A percentile compares a stretch with the other conserved stretches of the same genome.
These are phyloP conservation scores for Trypanosoma mega DNA, from an alignment of 208 protist genomes.

Conservation along the genomic window DNA sequence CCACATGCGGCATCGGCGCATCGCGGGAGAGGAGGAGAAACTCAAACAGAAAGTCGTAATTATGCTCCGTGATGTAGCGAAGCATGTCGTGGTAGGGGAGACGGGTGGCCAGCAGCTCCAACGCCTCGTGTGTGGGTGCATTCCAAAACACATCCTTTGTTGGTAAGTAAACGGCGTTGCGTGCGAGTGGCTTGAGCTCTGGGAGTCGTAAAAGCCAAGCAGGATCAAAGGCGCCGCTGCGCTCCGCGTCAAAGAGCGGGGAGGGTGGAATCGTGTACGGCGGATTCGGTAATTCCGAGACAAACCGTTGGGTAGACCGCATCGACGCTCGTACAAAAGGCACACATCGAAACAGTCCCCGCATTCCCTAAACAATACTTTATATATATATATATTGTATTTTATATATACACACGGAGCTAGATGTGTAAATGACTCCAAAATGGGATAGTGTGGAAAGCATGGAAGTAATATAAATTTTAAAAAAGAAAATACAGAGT, in stretches of 20 bases:
- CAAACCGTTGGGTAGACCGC: background rate
- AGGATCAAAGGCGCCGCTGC: conserved; percentile 48
- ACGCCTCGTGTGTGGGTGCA: conserved; percentile 56
- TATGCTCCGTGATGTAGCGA: conserved; percentile 72
- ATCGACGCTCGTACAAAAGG: background rate
- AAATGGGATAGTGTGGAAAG: too few relatives aligned
- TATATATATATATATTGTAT: too few relatives aligned
- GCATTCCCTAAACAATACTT: too few relatives aligned
- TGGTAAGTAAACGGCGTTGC: conserved; percentile 42
- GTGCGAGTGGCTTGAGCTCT: conserved; percentile 14
- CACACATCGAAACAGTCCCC: background rate
- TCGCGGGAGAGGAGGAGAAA: conserved; percentile 47
- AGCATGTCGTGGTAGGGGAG: conserved; percentile 69
- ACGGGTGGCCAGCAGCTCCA: conserved; percentile 43
- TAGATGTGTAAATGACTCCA: too few relatives aligned
- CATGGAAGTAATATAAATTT: too few relatives aligned
- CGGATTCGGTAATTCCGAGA: conserved; percentile 32
- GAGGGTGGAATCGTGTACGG: conserved; percentile 43
- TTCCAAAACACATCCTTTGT: conserved; percentile 65
- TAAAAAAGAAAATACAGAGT: too few relatives aligned
- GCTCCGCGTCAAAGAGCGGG: conserved; percentile 46
- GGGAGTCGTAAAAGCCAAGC: conserved; percentile 43
- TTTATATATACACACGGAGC: too few relatives aligned
- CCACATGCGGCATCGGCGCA: conserved; percentile 79
- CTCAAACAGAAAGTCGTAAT: conserved; percentile 66